Base-by-base conservation (phyloP, 2,329 filamentous ascomycete species). In the Cytospora schulzeri region DNA sequence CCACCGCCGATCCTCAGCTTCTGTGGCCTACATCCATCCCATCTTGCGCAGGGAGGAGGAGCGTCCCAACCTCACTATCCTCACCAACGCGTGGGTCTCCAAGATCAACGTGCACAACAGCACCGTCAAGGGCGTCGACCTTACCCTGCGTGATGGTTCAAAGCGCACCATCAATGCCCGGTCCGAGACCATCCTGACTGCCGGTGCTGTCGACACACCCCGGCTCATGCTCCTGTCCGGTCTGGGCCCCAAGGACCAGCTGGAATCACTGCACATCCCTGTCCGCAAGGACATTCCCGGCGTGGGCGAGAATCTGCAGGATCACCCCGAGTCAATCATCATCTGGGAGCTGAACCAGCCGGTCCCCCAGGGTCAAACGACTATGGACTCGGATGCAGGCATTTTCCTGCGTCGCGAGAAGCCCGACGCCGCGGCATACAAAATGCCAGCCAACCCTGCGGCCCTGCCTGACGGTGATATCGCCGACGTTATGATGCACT, bases 401-500 rank as follows among this genome's bases (percentile, higher is more conserved):
- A 90, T 95, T 73, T 96, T 96, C 84, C 82, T 96, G 64, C 91
- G 92, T 67, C 90, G 92, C 66, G 88, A 96, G 77, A 75, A 82
- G 17, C 81, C 86, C 70, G 88, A 93, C 73, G 90, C 91, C 2
- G 85, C 83, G 4, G 85, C 85, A 63, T 79, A 80, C 68, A 77
- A 78, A 66, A 74, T 74, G 15, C 76, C 79, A 8, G 82, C 83
- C 68, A 83, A 81, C 68, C 80, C 82, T 19, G 72, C 77, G n/a
- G 77, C 74, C 7, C 73, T 84, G 50, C 75, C 79, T 2, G 92
- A 96, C 70, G 90, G 90, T 60, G 85, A 90, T 67, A 88, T 91
- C 62, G 91, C 90, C 68, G 93, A 97, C 73, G 80, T 96, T 72
- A 96, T 96, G 93, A 95, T 95, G 90, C 65, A 96, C 81, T 96